Percentiles rank a stretch among this genome's conserved stretches.
Conservation (phyloP, 2,329 filamentous ascomycete genomes). For the Botrytis paeoniae region DNA sequence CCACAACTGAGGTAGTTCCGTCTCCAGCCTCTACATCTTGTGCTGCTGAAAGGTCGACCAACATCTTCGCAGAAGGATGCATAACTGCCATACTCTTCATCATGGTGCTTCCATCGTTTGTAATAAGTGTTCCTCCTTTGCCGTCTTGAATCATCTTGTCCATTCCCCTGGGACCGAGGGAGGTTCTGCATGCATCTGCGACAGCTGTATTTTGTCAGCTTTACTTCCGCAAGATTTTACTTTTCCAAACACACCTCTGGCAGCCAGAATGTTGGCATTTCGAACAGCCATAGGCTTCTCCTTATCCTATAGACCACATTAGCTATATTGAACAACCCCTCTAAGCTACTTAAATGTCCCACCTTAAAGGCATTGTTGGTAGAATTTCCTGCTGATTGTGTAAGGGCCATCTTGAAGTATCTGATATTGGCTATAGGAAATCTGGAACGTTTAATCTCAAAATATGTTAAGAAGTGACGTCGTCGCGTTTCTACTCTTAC, state of each 20-base stretch:
- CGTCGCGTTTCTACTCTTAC: slow-evolving; percentile 21
- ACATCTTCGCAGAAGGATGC: slow-evolving; percentile 99
- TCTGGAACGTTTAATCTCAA: slow-evolving; percentile 9
- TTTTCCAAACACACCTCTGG: slow-evolving; percentile 64
- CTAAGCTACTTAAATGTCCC: slow-evolving; percentile 28
- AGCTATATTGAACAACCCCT: slow-evolving; percentile 28
- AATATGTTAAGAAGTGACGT: slow-evolving; percentile 19
- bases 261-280: slow-evolving; percentile 94
- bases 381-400: slow-evolving; percentile 41
- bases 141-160: slow-evolving; percentile 64
- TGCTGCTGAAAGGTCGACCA: slow-evolving; percentile 93
- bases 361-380: slow-evolving; percentile 64
- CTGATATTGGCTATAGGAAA: slow-evolving; percentile 22
- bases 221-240: slow-evolving; percentile 22
- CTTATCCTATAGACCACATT: slow-evolving; percentile 58
- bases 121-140: slow-evolving; percentile 90
- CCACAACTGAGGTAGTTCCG: slow-evolving; percentile 95
- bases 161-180: slow-evolving; percentile 49
- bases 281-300: slow-evolving; percentile 98
- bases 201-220: slow-evolving; percentile 61
- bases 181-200: slow-evolving; percentile 95
- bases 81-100: slow-evolving; percentile 98
- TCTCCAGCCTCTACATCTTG: slow-evolving; percentile 99
- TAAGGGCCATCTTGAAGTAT: slow-evolving; percentile 46
- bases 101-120: slow-evolving; percentile 99